phyloP scores from a whole-genome alignment of 306 rosid species.

The Gynostemma pentaphyllum region DNA sequence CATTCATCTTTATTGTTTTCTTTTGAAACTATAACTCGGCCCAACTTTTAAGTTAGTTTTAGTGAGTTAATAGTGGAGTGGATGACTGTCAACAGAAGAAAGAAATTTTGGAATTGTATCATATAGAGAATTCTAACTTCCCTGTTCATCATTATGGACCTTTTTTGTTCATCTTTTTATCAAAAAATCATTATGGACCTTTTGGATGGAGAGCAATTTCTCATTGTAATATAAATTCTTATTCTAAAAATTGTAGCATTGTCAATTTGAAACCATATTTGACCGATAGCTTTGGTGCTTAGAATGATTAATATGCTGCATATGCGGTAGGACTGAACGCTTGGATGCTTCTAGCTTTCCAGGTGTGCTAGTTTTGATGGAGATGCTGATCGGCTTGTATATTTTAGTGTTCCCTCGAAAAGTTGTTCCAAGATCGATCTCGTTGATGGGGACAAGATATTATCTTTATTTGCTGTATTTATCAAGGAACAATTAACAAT shows the following conservation, averaged over 20 bases:
- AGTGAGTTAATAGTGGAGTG: background rate
- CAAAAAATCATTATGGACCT: no score
- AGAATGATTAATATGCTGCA: background rate
- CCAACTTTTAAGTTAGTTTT: background rate
- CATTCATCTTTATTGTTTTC: background rate
- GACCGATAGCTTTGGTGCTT: no score
- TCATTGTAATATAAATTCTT: no score
- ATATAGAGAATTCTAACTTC: background rate
- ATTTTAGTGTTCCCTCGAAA: slow-evolving; percentile 49
- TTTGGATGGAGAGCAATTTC: background rate
- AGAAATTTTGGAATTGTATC: background rate
- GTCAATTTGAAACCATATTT: background rate
- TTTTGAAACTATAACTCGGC: background rate
- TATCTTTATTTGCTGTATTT: slow-evolving; percentile 69
- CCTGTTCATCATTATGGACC: background rate
- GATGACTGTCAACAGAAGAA: background rate
- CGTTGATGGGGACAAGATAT: slow-evolving; percentile 89
- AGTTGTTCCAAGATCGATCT: slow-evolving; percentile 47
- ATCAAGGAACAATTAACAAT: slow-evolving; percentile 62
- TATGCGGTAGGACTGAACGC: slow-evolving; percentile 12
- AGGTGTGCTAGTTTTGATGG: slow-evolving; percentile 99
- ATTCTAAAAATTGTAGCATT: background rate
- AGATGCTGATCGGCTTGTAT: slow-evolving; percentile 92
- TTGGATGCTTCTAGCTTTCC: slow-evolving; percentile 44
- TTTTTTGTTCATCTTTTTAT: no score